Base-by-base conservation (phyloP, 2,329 filamentous ascomycete genomes). In the Diplocarpon rosae region DNA sequence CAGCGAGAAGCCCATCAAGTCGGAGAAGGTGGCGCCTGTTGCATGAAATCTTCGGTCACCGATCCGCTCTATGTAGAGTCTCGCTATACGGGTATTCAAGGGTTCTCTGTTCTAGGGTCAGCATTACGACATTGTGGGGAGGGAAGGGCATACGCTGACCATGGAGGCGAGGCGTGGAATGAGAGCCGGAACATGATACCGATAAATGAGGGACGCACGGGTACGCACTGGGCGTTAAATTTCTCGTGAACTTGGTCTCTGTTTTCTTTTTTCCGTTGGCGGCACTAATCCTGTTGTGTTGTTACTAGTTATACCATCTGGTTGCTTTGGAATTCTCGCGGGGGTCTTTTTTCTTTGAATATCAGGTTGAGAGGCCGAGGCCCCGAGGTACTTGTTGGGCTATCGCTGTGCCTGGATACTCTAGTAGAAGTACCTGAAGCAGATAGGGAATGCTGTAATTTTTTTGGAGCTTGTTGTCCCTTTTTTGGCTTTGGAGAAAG, bases 21-120 rank as follows among this genome's bases (percentile, higher is more conserved):
- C n/a, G 30, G 45, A 50, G 48, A 48, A 51, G 45, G 31, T 46
- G 13, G 40, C 37, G 11, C 30, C 33, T 33, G 27, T 43, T 42
- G 48, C 38, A 7, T 24, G 20, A 24, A 24, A 4, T 4, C 20
- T 7, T 31, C 15, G 42, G 12, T 45, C 24, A 30, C 33, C 14
- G 15, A 16, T 6, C 13, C 12, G 20, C 16, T 12, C 13, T 12
- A 5, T 9, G 5, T 27, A 41, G 12, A 34, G n/a, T 24, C 33
- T 34, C 38, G 17, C 30, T 8, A 14, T 29, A 31, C 27, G 16
- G 15, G 33, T 41, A 41, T 34, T 37, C 11, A 10, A 31, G 20
- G 33, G 15, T 14, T 14, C 10, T 7, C 12, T 15, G 13, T 13
- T 28, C 13, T 34, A 29, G 28, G 17, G 20, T 14, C 10, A 10